Evolutionary conservation across 1,139 yeast genomes (phyloP).

Genomic region (Taphrina pruni): DNA sequence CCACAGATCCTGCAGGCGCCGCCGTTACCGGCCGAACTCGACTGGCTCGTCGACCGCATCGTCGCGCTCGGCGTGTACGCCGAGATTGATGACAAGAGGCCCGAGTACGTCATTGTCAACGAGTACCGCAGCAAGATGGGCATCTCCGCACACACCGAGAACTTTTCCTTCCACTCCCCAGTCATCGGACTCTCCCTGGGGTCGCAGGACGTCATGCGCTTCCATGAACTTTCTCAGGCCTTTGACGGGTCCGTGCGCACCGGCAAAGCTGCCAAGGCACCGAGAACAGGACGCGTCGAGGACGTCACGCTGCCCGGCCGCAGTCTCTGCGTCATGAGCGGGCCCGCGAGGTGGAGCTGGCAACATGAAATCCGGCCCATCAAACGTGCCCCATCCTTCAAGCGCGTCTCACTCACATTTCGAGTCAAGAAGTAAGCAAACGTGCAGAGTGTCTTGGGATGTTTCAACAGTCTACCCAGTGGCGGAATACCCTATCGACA

Average conservation of each 20-base stretch:
- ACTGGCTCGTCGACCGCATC: conserved; percentile 16
- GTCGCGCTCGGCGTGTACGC: conserved; percentile 5
- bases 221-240: conserved; percentile 5
- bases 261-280: conserved; percentile 28
- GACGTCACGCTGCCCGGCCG: conserved; percentile 22
- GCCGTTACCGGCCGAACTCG: conserved; percentile 8
- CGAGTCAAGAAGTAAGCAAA: conserved; percentile 8
- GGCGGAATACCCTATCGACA: neutral
- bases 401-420: conserved; percentile 21
- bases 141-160: conserved; percentile 31
- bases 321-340: conserved; percentile 28
- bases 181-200: conserved; percentile 25
- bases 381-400: conserved; percentile 9
- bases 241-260: conserved; percentile 26
- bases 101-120: conserved; percentile 28
- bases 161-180: conserved; percentile 29
- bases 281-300: conserved; percentile 14
- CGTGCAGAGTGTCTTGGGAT: neutral
- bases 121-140: conserved; percentile 21
- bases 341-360: conserved; percentile 18
- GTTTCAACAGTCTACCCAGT: neutral
- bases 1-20: conserved; percentile 20
- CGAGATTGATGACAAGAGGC: conserved; percentile 11
- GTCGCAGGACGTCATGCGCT: conserved; percentile 20
- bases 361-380: conserved; percentile 23